These are phyloP conservation scores for Ophiosphaerella narmari DNA, from an alignment of 2,329 filamentous ascomycete genomes.

Conservation along the genomic window DNA sequence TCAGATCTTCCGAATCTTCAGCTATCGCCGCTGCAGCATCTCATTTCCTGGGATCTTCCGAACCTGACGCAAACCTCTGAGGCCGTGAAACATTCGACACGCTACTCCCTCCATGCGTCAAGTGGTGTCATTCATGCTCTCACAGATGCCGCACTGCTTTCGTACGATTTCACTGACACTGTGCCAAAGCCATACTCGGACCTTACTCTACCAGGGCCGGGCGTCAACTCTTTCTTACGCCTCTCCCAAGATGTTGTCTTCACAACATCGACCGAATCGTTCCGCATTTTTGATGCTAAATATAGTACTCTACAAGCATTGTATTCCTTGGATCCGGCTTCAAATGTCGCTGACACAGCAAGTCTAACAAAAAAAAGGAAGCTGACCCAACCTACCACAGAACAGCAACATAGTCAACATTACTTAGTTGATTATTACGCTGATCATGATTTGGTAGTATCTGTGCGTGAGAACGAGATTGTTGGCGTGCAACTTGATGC, in stretches of 20 bases:
- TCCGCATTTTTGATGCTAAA: slow-evolving; percentile 67
- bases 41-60: slow-evolving; percentile 38
- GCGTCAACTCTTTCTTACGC: slow-evolving; percentile 66
- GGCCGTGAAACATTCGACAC: slow-evolving; percentile 9
- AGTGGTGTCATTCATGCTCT: slow-evolving; percentile 69
- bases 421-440: slow-evolving; percentile 59
- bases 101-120: slow-evolving; percentile 64
- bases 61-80: slow-evolving; percentile 12
- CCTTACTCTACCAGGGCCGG: slow-evolving; percentile 56
- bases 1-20: slow-evolving; percentile 35
- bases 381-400: slow-evolving; percentile 32
- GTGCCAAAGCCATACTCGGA: slow-evolving; percentile 63
- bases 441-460: slow-evolving; percentile 69
- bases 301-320: slow-evolving; percentile 60
- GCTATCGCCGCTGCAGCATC: slow-evolving; percentile 37
- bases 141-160: slow-evolving; percentile 57
- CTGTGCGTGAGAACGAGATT: slow-evolving; percentile 65
- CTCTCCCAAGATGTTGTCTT: slow-evolving; percentile 70
- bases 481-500: slow-evolving; percentile 64
- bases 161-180: slow-evolving; percentile 67
- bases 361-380: slow-evolving; percentile 43
- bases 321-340: slow-evolving; percentile 35
- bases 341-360: slow-evolving; percentile 34
- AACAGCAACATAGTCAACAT: slow-evolving; percentile 48
- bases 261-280: slow-evolving; percentile 60